Percentiles rank a stretch among this genome's conserved stretches.
Conservation (phyloP, 1,284 basidiomycete genomes). For the Ustilago sp. region DNA sequence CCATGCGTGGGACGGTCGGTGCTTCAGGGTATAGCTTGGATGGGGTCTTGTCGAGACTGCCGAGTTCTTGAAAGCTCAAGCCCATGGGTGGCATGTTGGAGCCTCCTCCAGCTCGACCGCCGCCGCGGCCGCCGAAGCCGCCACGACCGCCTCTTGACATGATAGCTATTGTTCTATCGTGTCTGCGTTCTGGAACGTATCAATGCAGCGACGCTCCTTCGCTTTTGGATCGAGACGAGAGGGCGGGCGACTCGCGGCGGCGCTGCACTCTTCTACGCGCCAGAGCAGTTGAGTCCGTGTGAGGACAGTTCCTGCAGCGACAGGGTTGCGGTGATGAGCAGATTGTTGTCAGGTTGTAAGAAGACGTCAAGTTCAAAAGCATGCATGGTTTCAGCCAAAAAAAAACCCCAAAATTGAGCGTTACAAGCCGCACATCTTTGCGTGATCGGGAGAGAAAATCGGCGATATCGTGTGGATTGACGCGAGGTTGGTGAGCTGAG, state of each 20-base stretch:
- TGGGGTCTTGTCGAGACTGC: conserved; percentile 53
- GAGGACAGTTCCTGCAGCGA: not conserved
- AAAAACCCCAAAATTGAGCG: conserved; percentile 11
- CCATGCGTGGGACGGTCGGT: conserved; percentile 38
- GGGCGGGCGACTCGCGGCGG: no score
- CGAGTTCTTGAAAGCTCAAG: conserved; percentile 51
- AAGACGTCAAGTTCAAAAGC: not conserved
- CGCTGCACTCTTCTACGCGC: not conserved
- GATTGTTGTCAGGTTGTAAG: not conserved
- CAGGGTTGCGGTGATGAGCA: not conserved
- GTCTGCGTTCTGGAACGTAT: not conserved
- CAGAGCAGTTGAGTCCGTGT: not conserved
- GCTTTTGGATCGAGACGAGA: no score
- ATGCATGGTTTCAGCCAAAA: not conserved
- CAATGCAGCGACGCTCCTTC: no score
- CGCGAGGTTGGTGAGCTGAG: not conserved
- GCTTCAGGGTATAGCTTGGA: conserved; percentile 53
- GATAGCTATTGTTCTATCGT: not conserved
- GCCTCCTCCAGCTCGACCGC: conserved; percentile 40
- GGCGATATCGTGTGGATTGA: conserved; percentile 2
- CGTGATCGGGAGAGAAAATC: not conserved
- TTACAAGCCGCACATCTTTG: not conserved
- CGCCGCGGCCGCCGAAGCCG: conserved; percentile 45
- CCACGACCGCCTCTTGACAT: conserved; percentile 51
- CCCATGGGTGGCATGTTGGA: conserved; percentile 49